phyloP scores from a whole-genome alignment of 805 yeast species.

The Saccharomycopsis schoenii region DNA sequence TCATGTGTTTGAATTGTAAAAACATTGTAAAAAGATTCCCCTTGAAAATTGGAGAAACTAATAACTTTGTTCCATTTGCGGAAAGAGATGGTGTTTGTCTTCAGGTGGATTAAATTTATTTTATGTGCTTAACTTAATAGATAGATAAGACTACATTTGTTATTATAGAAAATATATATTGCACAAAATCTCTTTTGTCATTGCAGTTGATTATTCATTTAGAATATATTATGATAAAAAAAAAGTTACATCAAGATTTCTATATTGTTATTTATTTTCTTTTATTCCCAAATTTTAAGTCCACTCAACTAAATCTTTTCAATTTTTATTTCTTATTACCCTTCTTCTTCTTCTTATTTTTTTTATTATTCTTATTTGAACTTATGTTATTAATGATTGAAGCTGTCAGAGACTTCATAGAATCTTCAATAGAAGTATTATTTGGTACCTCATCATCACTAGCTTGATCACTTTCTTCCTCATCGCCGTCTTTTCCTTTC shows the following conservation, averaged over 20 bases:
- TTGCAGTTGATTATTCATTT: too few relatives aligned
- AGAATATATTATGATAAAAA: too few relatives aligned
- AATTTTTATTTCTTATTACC: too few relatives aligned
- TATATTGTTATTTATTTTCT: too few relatives aligned
- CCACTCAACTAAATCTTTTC: not conserved
- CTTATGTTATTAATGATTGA: not conserved
- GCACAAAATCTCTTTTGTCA: too few relatives aligned
- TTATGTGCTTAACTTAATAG: not conserved
- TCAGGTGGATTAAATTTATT: not conserved
- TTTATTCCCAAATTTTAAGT: too few relatives aligned
- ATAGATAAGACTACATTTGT: not conserved
- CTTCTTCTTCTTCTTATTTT: not conserved
- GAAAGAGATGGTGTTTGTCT: conserved; percentile 1
- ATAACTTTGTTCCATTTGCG: not conserved
- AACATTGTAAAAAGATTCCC: conserved; percentile 7
- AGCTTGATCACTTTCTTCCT: not conserved
- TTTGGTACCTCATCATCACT: not conserved
- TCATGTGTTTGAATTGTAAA: conserved; percentile 5
- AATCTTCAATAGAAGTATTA: not conserved
- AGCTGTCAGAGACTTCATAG: too few relatives aligned
- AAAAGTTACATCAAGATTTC: too few relatives aligned
- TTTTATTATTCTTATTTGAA: not conserved
- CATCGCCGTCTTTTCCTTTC: not conserved
- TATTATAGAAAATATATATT: too few relatives aligned
- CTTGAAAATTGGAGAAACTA: conserved; percentile 1